Evolutionary conservation across 2,329 filamentous ascomycete species (phyloP).

Genomic region (Beauveria australis): DNA sequence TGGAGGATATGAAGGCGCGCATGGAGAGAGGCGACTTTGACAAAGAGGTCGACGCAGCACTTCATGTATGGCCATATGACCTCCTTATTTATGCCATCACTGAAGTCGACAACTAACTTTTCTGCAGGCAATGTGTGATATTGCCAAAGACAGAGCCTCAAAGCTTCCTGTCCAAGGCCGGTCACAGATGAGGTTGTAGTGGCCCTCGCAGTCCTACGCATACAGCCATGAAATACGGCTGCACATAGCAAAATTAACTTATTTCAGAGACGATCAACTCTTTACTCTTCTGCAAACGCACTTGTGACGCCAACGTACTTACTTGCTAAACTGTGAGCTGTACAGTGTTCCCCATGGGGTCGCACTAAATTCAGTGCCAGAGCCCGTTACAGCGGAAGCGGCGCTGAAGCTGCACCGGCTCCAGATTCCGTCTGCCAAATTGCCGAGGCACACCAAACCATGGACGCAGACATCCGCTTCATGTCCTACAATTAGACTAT

Average conservation of each 20-base stretch:
- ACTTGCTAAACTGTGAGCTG: background rate
- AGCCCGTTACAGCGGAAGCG: background rate
- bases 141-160: constrained; percentile 68
- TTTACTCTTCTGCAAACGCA: background rate
- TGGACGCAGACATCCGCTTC: background rate
- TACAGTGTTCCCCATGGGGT: background rate
- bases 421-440: background rate
- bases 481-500: background rate
- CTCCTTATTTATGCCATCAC: background rate
- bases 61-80: constrained; percentile 59
- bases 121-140: constrained; percentile 78
- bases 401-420: background rate
- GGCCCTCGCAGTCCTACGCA: too few relatives aligned
- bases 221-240: too few relatives aligned
- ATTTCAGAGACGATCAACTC: too few relatives aligned
- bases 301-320: background rate
- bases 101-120: constrained; percentile 14
- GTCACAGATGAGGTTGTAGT: background rate
- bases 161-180: constrained; percentile 40
- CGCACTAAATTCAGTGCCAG: background rate
- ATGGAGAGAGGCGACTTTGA: constrained; percentile 60
- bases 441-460: background rate
- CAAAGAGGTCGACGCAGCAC: constrained; percentile 62
- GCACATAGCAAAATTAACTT: background rate
- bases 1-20: constrained; percentile 70